A percentile compares a stretch with the other conserved stretches of the same genome.
Evolutionary conservation across 2,329 filamentous ascomycete species (phyloP).

Genomic region (Xylariales sp.): DNA sequence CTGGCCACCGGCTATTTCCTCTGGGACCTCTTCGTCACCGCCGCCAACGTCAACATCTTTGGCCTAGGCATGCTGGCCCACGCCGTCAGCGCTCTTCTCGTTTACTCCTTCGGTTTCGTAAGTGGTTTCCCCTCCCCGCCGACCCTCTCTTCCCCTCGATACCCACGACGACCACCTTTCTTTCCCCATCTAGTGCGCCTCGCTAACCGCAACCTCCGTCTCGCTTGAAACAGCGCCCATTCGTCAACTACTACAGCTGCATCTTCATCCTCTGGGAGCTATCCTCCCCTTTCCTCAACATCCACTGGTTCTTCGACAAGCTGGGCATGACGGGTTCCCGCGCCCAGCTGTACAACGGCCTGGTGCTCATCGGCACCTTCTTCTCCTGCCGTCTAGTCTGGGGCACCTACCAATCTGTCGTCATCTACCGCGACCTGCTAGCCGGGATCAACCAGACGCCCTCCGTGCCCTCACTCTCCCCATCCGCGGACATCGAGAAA

Average conservation of each 20-base stretch:
- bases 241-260: constrained; percentile 84
- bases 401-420: constrained; percentile 77
- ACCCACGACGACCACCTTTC: too few relatives aligned
- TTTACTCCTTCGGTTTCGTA: constrained; percentile 84
- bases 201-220: constrained; percentile 14
- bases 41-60: constrained; percentile 76
- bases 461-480: not conserved
- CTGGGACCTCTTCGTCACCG: constrained; percentile 81
- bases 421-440: constrained; percentile 78
- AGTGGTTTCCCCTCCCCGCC: constrained; percentile 52
- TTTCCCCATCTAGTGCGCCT: not conserved
- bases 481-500: too few relatives aligned
- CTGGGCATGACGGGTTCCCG: constrained; percentile 80
- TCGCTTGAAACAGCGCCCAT: constrained; percentile 70
- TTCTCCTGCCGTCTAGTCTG: constrained; percentile 82
- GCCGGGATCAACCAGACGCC: constrained; percentile 61
- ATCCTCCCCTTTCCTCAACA: constrained; percentile 84
- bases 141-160: too few relatives aligned
- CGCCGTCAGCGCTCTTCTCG: constrained; percentile 76
- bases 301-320: constrained; percentile 95
- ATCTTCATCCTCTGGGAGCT: constrained; percentile 90
- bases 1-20: constrained; percentile 85
- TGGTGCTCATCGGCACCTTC: constrained; percentile 77
- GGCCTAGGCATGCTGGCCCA: constrained; percentile 82
- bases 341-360: constrained; percentile 81